Conservation (phyloP, 2,329 filamentous ascomycete species). For the Penicillium expansum region DNA sequence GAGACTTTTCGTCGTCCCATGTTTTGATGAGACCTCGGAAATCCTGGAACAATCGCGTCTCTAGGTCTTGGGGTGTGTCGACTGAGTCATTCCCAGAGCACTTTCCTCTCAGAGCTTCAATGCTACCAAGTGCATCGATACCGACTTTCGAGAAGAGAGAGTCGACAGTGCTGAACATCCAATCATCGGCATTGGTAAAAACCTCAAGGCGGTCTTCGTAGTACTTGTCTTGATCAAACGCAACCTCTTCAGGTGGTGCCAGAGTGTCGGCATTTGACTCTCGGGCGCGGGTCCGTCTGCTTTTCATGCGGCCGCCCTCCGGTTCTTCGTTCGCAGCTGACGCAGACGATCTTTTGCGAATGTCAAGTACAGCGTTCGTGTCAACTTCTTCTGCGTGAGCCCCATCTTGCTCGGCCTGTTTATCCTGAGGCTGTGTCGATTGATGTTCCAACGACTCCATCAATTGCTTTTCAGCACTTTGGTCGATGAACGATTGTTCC, state of each 20-base stretch:
- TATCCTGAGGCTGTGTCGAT: constrained; percentile 24
- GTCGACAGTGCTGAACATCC: constrained; percentile 54
- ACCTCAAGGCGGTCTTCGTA: constrained; percentile 55
- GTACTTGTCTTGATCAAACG: constrained; percentile 54
- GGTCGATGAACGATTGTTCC: constrained; percentile 36
- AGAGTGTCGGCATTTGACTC: constrained; percentile 53
- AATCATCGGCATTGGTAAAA: constrained; percentile 56
- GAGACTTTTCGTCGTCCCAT: constrained; percentile 48
- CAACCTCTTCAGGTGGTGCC: constrained; percentile 46
- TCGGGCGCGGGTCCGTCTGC: constrained; percentile 59
- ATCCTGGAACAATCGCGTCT: constrained; percentile 40
- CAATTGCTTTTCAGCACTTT: constrained; percentile 38
- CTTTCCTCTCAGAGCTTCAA: constrained; percentile 38
- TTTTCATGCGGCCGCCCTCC: constrained; percentile 57
- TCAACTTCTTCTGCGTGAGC: constrained; percentile 29
- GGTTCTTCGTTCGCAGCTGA: constrained; percentile 58
- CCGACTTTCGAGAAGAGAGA: constrained; percentile 53
- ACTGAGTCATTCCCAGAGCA: constrained; percentile 15
- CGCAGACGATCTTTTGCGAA: constrained; percentile 60
- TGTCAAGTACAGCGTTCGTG: constrained; percentile 37
- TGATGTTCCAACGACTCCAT: constrained; percentile 37
- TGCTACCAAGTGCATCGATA: constrained; percentile 46
- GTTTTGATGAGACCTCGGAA: constrained; percentile 43
- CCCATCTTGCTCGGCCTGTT: constrained; percentile 21
- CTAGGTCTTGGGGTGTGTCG: constrained; percentile 20